Evolutionary conservation across 2,329 filamentous ascomycete species (phyloP), one percentile per base, ranked within the genome.

Genomic region (Colletotrichum paranaense): DNA sequence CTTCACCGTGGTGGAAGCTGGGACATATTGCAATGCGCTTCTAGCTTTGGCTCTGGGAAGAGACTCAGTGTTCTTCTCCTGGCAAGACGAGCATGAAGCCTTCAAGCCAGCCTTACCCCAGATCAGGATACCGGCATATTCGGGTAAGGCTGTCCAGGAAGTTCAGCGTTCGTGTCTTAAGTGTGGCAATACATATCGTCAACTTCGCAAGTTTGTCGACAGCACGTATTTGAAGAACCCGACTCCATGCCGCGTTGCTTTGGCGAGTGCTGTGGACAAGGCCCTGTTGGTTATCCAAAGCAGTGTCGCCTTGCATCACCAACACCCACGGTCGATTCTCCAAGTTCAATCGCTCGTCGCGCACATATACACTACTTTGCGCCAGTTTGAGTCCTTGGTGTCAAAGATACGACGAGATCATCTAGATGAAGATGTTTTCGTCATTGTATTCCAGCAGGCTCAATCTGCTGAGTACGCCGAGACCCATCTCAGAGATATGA

Each of bases 11-110:
- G 80, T 92, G 3, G 84, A 89, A 62, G 80, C 84, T 1, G 84
- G 81, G 24, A 79, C 84, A 5, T 92, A 90, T 77, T 81, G 86
- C 62, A 81, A 86, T 22, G 92, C 91, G 12, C 83, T 96, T 0
- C 85, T 93, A 74, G 88, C 91, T 14, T 84, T 96, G 1, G 90
- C 91, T 0, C 87, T 95, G 6, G 94, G 94, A 0, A 88, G 93
- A 60, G 92, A 91, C 52, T 95, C 94, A 0, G 86, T 93, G 1
- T 88, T 97, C 42, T 97, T 94, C 80, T 79, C 82, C 0, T 94
- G 90, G 86, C 84, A 92, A 63, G 79, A 85, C 2, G 83, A 84
- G 3, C 85, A 85, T 32, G 82, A 81, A 28, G 83, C 82, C 0
- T 94, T 95, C 76, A 80, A 82, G 19, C 85, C 87, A 11, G 81